phyloP scores from a whole-genome alignment of 257 asterid genomes.

The Perilla frutescens region DNA sequence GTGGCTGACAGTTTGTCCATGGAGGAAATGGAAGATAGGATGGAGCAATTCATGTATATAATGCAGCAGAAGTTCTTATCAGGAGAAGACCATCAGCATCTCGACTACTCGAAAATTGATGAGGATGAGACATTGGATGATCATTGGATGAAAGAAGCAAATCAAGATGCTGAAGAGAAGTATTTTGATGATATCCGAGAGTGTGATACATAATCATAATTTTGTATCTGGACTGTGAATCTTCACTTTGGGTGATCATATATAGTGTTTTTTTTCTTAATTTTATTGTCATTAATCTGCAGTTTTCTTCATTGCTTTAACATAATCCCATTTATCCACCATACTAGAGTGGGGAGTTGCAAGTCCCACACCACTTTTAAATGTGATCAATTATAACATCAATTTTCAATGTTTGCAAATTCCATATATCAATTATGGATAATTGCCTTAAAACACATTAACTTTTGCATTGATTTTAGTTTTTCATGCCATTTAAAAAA shows the following conservation, averaged over 20 bases:
- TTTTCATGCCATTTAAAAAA: no score
- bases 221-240: constrained; percentile 1
- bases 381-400: no score
- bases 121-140: constrained; percentile 84
- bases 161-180: constrained; percentile 93
- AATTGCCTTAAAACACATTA: no score
- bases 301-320: no score
- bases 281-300: no score
- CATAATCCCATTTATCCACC: no score
- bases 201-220: background rate
- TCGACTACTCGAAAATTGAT: constrained; percentile 85
- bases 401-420: no score
- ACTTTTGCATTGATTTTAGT: no score
- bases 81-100: constrained; percentile 80
- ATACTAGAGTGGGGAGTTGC: no score
- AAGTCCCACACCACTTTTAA: no score
- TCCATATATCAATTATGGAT: no score
- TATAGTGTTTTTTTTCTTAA: background rate
- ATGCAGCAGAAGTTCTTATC: constrained; percentile 91
- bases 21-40: constrained; percentile 76
- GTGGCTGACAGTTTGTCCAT: constrained; percentile 48
- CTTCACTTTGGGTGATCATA: constrained; percentile 15
- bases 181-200: constrained; percentile 80
- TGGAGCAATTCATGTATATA: constrained; percentile 72
- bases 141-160: constrained; percentile 88